Conservation (phyloP, 768 basidiomycete genomes). For the Clavaria fumosa region DNA sequence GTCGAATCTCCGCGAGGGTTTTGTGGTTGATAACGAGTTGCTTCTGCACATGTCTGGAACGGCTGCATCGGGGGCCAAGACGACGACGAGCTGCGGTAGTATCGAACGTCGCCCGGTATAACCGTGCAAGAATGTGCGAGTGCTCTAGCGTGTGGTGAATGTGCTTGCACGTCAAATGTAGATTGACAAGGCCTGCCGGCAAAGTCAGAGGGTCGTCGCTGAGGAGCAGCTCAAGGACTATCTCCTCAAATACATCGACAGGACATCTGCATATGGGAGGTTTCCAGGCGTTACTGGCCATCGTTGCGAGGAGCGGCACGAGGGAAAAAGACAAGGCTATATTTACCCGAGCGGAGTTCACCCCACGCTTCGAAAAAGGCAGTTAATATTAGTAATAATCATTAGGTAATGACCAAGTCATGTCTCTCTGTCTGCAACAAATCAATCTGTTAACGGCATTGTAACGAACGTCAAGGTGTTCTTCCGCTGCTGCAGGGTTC, state of each 20-base stretch:
- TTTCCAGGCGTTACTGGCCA: neutral
- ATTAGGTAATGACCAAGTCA: too few species aligned
- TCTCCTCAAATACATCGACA: conserved; percentile 32
- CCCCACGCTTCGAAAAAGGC: too few species aligned
- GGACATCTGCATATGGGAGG: conserved; percentile 19
- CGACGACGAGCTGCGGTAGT: conserved; percentile 33
- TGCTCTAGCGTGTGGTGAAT: conserved; percentile 25
- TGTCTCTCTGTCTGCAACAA: too few species aligned
- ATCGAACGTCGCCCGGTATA: conserved; percentile 48
- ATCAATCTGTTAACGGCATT: too few species aligned
- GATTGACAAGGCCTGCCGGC: conserved; percentile 30
- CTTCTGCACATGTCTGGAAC: too few species aligned
- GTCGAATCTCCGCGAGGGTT: conserved; percentile 17
- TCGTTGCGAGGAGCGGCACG: conserved; percentile 7
- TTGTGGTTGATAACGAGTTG: conserved; percentile 17
- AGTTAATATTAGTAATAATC: too few species aligned
- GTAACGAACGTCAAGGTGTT: too few species aligned
- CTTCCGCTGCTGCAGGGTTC: too few species aligned
- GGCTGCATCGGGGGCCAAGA: conserved; percentile 24
- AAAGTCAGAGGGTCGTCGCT: conserved; percentile 27
- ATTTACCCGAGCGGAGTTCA: too few species aligned
- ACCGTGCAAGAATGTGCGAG: conserved; percentile 31
- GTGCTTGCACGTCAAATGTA: conserved; percentile 29
- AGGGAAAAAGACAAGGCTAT: conserved; percentile 4
- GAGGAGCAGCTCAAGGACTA: conserved; percentile 34